Evolutionary conservation across 208 protist species (phyloP).

Genomic region (Trichomonas gallinae): DNA sequence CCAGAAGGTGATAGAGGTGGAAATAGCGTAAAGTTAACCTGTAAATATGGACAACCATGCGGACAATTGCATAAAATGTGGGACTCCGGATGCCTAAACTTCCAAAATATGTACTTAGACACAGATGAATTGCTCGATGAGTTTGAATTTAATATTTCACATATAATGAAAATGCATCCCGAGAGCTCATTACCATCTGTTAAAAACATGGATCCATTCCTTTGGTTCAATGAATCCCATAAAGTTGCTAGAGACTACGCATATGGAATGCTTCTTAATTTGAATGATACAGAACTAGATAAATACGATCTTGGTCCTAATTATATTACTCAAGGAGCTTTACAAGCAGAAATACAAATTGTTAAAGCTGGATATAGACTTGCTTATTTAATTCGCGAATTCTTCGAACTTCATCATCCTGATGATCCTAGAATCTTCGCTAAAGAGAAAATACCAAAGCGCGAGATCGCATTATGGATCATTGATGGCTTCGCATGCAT

Average conservation of each 20-base stretch:
- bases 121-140: not conserved
- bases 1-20: not conserved
- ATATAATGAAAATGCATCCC: not conserved
- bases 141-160: not conserved
- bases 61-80: not conserved
- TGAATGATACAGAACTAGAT: not conserved
- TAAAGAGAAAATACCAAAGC: not conserved
- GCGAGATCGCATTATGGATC: not conserved
- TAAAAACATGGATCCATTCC: not conserved
- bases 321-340: not conserved
- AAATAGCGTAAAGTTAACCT: not conserved
- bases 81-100: not conserved
- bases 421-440: not conserved
- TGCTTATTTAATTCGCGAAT: not conserved
- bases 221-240: not conserved
- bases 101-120: not conserved
- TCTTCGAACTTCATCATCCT: not conserved
- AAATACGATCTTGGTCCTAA: not conserved
- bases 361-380: not conserved
- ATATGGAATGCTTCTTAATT: not conserved
- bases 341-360: not conserved
- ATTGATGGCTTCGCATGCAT: not conserved
- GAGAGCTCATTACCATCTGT: not conserved
- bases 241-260: not conserved
- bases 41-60: not conserved